phyloP scores from a whole-genome alignment of 345 rosid species.

The Psidium friedrichsthalianum region DNA sequence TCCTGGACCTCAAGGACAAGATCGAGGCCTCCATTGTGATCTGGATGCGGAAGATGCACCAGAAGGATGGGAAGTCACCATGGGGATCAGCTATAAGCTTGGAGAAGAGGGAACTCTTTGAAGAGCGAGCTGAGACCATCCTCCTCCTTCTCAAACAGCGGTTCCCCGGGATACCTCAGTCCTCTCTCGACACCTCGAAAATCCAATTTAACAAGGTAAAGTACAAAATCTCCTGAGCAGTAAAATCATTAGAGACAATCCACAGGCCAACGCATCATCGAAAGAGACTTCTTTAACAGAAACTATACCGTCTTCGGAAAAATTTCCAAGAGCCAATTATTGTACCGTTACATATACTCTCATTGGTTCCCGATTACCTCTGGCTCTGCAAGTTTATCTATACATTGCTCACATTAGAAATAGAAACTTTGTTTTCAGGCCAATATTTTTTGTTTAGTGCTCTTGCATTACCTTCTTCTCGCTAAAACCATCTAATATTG shows the following conservation, averaged over 20 bases:
- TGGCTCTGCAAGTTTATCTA: not conserved
- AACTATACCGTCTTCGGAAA: not conserved
- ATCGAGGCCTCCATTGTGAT: constrained; percentile 92
- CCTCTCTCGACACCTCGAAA: constrained; percentile 81
- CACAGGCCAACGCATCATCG: not conserved
- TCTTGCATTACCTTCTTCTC: not conserved
- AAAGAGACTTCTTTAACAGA: not conserved
- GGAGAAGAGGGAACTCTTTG: constrained; percentile 92
- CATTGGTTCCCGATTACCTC: not conserved
- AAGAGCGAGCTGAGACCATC: constrained; percentile 87
- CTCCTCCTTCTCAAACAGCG: constrained; percentile 65
- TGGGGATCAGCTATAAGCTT: constrained; percentile 90
- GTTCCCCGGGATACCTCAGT: constrained; percentile 85
- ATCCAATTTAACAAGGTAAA: constrained; percentile 73
- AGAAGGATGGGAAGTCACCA: constrained; percentile 69
- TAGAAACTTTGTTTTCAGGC: not conserved
- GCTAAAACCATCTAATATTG: not conserved
- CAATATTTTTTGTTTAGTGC: not conserved
- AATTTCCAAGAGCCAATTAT: not conserved
- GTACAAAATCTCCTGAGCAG: not conserved
- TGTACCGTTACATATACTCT: not conserved
- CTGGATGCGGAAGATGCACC: constrained; percentile 81
- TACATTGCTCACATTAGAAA: not conserved
- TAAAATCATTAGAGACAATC: not conserved
- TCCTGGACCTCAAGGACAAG: constrained; percentile 75